phyloP scores from a whole-genome alignment of 208 protist genomes.

The Acanthamoeba royreba region DNA sequence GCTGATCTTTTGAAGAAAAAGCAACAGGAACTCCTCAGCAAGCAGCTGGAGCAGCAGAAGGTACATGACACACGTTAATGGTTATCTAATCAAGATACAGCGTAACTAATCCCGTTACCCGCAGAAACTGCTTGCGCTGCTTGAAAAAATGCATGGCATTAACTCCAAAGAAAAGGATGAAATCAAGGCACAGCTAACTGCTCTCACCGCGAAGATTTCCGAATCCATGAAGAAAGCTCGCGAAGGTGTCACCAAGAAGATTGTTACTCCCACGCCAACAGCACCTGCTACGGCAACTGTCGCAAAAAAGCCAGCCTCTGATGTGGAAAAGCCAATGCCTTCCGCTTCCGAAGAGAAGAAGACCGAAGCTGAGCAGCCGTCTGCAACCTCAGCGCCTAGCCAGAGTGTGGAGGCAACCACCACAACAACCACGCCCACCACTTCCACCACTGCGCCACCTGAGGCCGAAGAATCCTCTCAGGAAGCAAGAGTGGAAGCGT shows the following conservation, averaged over 20 bases:
- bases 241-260: background rate
- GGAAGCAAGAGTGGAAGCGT: background rate
- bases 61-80: background rate
- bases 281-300: background rate
- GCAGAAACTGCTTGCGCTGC: background rate
- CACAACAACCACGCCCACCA: background rate
- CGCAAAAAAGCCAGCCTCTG: background rate
- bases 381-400: background rate
- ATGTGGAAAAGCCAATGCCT: background rate
- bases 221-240: background rate
- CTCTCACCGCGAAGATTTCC: background rate
- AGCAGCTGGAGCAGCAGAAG: constrained; percentile 48
- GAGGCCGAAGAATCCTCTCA: background rate
- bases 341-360: background rate
- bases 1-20: background rate
- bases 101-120: background rate
- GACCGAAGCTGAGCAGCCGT: background rate
- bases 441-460: background rate
- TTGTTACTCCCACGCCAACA: background rate
- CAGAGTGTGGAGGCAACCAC: background rate
- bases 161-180: constrained; percentile 16
- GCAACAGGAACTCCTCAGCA: constrained; percentile 4
- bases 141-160: background rate
- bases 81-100: background rate
- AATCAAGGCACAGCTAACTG: background rate